phyloP scores from a whole-genome alignment of 805 yeast genomes.

The Priceomyces castillae region DNA sequence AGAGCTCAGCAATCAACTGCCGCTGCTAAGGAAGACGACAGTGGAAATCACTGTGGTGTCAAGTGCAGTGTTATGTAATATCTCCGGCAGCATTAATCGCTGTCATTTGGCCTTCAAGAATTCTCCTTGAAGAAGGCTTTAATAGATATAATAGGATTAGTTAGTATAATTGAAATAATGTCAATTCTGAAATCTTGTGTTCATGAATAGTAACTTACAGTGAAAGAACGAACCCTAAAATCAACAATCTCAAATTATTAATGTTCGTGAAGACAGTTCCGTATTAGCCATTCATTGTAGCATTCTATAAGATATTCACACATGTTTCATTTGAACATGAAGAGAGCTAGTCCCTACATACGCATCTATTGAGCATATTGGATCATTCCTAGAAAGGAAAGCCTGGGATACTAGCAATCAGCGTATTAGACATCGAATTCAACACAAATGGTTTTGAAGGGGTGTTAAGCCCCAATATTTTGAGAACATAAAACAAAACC shows the following conservation, averaged over 20 bases:
- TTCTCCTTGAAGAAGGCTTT: too few species aligned
- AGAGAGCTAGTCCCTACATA: neutral
- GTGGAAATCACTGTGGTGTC: slow-evolving; percentile 8
- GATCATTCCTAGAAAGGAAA: slow-evolving; percentile 9
- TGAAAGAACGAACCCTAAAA: neutral
- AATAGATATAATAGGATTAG: neutral
- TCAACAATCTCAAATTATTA: neutral
- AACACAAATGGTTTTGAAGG: slow-evolving; percentile 6
- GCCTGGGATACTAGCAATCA: slow-evolving; percentile 7
- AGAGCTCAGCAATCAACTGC: slow-evolving; percentile 13
- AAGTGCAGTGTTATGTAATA: slow-evolving; percentile 20
- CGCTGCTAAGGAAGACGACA: slow-evolving; percentile 13
- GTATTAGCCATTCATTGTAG: neutral
- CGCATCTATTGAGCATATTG: slow-evolving; percentile 6
- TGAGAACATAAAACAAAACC: slow-evolving; percentile 4
- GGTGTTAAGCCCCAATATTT: neutral
- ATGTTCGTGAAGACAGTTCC: neutral
- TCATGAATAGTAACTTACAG: neutral
- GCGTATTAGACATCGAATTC: slow-evolving; percentile 1
- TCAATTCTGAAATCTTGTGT: neutral
- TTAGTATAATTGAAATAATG: neutral
- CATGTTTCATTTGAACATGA: neutral
- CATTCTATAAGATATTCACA: neutral
- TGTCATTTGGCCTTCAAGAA: too few species aligned
- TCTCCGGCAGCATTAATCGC: too few species aligned